Conservation (phyloP, 306 rosid species). For the Rosa multiflora region DNA sequence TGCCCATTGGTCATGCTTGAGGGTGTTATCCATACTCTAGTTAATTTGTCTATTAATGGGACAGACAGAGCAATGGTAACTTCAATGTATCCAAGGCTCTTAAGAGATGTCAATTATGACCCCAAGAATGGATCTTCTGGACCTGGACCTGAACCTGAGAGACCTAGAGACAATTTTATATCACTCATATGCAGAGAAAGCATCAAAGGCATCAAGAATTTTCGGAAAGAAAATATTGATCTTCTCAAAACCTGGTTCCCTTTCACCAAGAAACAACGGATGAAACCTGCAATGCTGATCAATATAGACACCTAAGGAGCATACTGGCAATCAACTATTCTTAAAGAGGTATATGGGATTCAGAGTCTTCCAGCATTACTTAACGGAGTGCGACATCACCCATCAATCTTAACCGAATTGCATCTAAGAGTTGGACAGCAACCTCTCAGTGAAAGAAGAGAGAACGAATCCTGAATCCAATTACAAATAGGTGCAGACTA, state of each 20-base stretch:
- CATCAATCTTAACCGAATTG: too few species aligned
- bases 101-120: conserved; percentile 33
- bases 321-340: too few species aligned
- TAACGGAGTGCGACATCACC: too few species aligned
- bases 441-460: too few species aligned
- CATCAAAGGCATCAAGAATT: conserved; percentile 41
- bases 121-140: too few species aligned
- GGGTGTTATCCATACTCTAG: conserved; percentile 47
- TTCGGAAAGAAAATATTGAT: conserved; percentile 41
- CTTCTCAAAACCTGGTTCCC: conserved; percentile 38
- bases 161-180: conserved; percentile 16
- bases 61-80: conserved; percentile 51
- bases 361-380: too few species aligned
- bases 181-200: conserved; percentile 34
- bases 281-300: neutral
- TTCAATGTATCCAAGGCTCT: conserved; percentile 59
- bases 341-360: too few species aligned
- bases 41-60: conserved; percentile 56
- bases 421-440: too few species aligned
- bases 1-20: conserved; percentile 57
- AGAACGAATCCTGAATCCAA: too few species aligned
- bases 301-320: too few species aligned
- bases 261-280: conserved; percentile 13
- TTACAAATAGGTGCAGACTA: too few species aligned
- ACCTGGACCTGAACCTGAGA: too few species aligned